phyloP scores from a whole-genome alignment of 305 asterid genomes.

The Coffea humblotiana region DNA sequence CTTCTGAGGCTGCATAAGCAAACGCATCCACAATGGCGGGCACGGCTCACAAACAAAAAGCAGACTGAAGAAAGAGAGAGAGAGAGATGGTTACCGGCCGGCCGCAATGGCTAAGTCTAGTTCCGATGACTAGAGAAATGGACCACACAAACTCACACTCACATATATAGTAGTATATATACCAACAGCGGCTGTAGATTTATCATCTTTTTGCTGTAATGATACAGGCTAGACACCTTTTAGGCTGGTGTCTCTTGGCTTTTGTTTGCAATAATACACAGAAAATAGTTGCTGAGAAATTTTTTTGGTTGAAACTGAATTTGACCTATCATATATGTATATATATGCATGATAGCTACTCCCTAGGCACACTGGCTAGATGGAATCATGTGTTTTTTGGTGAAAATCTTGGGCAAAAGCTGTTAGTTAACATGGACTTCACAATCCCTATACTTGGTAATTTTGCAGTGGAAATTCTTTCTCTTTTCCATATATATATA shows the following conservation, averaged over 20 bases:
- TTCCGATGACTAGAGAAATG: background rate
- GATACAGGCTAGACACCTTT: constrained; percentile 10
- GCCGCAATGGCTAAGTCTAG: background rate
- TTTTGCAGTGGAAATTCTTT: background rate
- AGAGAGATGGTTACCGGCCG: no score
- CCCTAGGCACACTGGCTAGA: constrained; percentile 7
- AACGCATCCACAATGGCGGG: no score
- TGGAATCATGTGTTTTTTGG: background rate
- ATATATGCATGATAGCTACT: constrained; percentile 5
- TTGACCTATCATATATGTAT: constrained; percentile 14
- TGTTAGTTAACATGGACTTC: background rate
- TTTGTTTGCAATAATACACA: background rate
- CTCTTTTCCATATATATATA: background rate
- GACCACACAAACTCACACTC: constrained; percentile 10
- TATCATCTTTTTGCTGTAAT: constrained; percentile 20
- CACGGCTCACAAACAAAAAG: no score
- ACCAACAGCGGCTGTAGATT: background rate
- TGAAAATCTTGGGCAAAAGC: constrained; percentile 2
- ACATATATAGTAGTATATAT: background rate
- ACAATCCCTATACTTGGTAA: background rate
- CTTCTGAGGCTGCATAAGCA: no score
- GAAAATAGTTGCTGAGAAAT: background rate
- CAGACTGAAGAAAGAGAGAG: no score
- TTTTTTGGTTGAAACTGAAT: constrained; percentile 1
- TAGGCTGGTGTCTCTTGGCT: constrained; percentile 12